Evolutionary conservation across 1,139 yeast genomes (phyloP), one percentile per base, ranked within the genome.

Genomic region (Diutina rugosa): DNA sequence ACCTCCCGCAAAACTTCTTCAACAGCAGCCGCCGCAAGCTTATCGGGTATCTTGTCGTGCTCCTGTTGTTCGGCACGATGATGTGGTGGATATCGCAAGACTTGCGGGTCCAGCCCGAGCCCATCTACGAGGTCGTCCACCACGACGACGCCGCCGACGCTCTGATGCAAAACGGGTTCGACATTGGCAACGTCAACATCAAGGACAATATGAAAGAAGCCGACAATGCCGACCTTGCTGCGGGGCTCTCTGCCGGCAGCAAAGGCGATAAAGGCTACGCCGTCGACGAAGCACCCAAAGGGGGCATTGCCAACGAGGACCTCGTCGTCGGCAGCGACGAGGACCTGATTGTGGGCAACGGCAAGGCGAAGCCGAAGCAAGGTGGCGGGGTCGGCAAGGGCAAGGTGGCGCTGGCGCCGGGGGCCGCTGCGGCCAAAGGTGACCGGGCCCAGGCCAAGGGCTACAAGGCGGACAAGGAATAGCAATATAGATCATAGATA

Each of bases 221-320:
- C 29, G 55, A 56, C 47, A 54, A 58, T 21, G 60, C 64, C 10
- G 78, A 69, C 46, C 72, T 76, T 64, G 78, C 79, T 0, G 73
- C 67, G 12, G 75, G 75, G 61, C 64, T 72, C 64, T 78, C 77
- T 2, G 66, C 68, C 54, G 75, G 74, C 12, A 69, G 78, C 6
- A 73, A 74, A 59, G 80, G 79, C 6, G 74, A 75, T 56, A 70
- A 71, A 55, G 79, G 79, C 1, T 59, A 67, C 47, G 80, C 79
- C 4, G 73, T 76, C 2, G 68, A 64, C 12, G 79, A 76, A 60
- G 80, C 80, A 4, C 80, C 80, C n/a, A 76, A 73, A 62, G 80
- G 80, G 3, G 80, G 80, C 1, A 68, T 75, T 56, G 80, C 79
- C 47, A 76, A 76, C 62, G 80, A 76, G 60, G 80, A 74, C 0